Base-by-base conservation (phyloP, 495 filamentous ascomycete genomes). In the Cercophora sp. region DNA sequence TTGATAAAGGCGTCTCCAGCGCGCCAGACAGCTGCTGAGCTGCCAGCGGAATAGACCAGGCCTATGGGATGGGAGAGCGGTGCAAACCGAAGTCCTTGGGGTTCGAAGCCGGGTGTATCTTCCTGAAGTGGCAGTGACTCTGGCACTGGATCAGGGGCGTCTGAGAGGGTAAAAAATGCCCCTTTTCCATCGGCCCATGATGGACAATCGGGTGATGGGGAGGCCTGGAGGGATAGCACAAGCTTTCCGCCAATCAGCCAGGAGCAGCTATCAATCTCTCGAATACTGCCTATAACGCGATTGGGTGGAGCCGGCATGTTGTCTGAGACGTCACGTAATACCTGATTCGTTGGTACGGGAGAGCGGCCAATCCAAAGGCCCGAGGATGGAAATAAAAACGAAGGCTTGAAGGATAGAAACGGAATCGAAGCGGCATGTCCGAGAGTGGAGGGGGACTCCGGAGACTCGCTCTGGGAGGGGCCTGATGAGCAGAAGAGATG, bases 1-100 rank as follows among this genome's bases (percentile, higher is more conserved):
- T 58, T 54, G 51, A 58, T 48, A 22, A 58, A 58, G 13, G 51
- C 51, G 20, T 54, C 51, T 0, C 56, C 56, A 1, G 47, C 56
- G 13, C 46, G 46, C 56, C 51, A 58, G 8, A 58, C 51, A 2
- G 56, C 56, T 3, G 56, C 20, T 8, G 24, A 39, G 32, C 50
- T 37, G 3, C 46, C 56, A 11, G 47, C 51, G 0, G 42, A 15
- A 39, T 58, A 48, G 19, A 51, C 51, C 11, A 26, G 11, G 1
- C 49, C 37, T 8, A 58, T 24, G 1, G 20, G 29, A 32, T 32
- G 29, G 29, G 29, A 32, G 29, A 32, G 29, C 29, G 29, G 29
- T 13, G 29, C 29, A 32, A 32, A 32, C 8, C 29, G 29, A 32
- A 32, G 29, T n/a, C 19, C 2, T 2, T 37, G 35, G 19, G 48